These are phyloP conservation scores for Colletotrichum higginsianum DNA, from an alignment of 2,329 filamentous ascomycete genomes.

Conservation along the genomic window DNA sequence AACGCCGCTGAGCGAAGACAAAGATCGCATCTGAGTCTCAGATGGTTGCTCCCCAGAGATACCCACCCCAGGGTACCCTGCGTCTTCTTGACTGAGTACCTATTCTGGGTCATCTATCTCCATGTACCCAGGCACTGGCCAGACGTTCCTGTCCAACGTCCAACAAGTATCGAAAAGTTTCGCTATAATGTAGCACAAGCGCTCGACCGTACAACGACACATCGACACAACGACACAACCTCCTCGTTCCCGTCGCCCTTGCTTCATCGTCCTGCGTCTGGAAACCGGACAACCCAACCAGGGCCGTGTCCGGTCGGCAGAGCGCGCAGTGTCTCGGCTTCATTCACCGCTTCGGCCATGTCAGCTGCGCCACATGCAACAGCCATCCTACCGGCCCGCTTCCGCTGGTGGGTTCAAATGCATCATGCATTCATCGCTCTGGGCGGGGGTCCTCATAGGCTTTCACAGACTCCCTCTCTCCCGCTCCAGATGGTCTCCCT, in stretches of 20 bases:
- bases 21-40: constrained; percentile 3
- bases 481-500: constrained; percentile 1
- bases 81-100: neutral
- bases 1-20: neutral
- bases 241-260: neutral
- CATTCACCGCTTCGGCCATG: constrained; percentile 37
- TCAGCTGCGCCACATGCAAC: constrained; percentile 39
- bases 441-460: neutral
- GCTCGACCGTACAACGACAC: neutral
- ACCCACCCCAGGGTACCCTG: neutral
- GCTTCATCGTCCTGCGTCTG: constrained; percentile 1
- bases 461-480: constrained; percentile 21
- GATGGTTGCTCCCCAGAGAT: constrained; percentile 10
- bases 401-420: constrained; percentile 19
- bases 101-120: neutral
- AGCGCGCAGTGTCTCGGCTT: constrained; percentile 27
- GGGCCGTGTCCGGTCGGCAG: neutral
- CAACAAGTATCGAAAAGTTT: constrained; percentile 7
- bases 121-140: constrained; percentile 3
- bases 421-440: constrained; percentile 26
- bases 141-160: constrained; percentile 3
- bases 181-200: neutral
- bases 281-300: neutral
- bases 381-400: constrained; percentile 29
- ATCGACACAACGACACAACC: neutral